Conservation (phyloP, 345 rosid genomes). For the Citrus reticulata region DNA sequence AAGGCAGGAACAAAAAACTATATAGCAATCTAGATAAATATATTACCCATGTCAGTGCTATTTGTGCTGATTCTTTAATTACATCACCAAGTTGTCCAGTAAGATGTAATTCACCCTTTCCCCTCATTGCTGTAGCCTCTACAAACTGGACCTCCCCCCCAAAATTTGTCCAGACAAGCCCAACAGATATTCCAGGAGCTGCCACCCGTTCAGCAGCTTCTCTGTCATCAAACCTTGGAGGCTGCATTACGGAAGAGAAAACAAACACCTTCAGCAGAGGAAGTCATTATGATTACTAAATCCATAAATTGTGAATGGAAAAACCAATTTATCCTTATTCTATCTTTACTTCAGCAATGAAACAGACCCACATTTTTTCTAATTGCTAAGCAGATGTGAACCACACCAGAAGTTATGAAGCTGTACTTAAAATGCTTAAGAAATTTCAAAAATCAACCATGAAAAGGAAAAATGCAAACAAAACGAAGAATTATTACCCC, state of each 20-base stretch:
- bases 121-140: constrained; percentile 87
- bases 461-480: neutral
- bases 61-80: constrained; percentile 95
- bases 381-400: neutral
- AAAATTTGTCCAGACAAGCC: constrained; percentile 96
- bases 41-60: constrained; percentile 96
- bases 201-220: constrained; percentile 98
- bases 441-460: neutral
- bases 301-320: neutral
- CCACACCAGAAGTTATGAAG: neutral
- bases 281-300: constrained; percentile 8
- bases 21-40: neutral
- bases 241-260: constrained; percentile 49
- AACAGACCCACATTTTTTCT: neutral
- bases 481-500: constrained; percentile 58
- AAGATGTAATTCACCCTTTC: constrained; percentile 92
- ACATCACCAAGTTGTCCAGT: constrained; percentile 99
- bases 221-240: constrained; percentile 85
- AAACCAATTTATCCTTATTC: neutral
- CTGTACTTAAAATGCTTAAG: neutral
- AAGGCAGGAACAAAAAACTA: neutral
- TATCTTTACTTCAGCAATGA: neutral
- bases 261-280: constrained; percentile 5
- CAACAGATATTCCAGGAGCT: constrained; percentile 87
- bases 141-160: constrained; percentile 99